Evolutionary conservation across 257 asterid genomes (phyloP), one percentile per base, ranked within the genome.

Genomic region (Scutellaria galericulata): DNA sequence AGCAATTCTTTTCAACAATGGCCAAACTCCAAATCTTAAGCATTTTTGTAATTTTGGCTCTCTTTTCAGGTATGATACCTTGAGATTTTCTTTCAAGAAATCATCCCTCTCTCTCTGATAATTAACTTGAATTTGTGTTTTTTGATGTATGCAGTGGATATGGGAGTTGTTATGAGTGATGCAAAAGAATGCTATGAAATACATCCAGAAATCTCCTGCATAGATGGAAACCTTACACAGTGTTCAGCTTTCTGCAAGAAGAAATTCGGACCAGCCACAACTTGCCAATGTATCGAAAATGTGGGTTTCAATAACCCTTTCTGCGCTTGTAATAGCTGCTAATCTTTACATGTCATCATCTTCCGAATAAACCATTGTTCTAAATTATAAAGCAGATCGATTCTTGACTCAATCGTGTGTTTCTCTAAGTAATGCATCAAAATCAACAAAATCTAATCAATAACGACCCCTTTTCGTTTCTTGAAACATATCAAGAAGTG

Each of bases 251-350:
- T 82, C 54, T 79, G 84, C 78, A 69, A 42, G 40, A 20, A 50
- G 0, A 79, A 71, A 56, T 79, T 52, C 46, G 84, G 82, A 9
- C 46, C 73, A 46, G 0, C 69, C 0, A 76, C 78, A 13, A 79
- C 76, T 9, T 78, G 69, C 0, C 78, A 59, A 11, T 82, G 82
- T 42, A 47, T 61, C 8, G 79, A 67, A 45, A 54, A n/a, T 24
- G 1, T 4, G 6, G 74, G 68, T 1, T 0, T 70, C 13, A 5
- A 0, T 1, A 84, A 80, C 35, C 82, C 78, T 11, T 59, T 79
- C 31, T 82, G 84, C 24, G 86, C 73, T 35, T 82, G 86, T 51
- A 73, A 82, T 7, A 40, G 8, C 0, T 82, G 79, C 40, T 14
- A 35, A 63, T 6, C n/a, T 37, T 12, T 44, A 5, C 42, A 5